A percentile compares a stretch with the other conserved stretches of the same genome.
Conservation (phyloP, 208 protist species). For the Perkinsela sp. region DNA sequence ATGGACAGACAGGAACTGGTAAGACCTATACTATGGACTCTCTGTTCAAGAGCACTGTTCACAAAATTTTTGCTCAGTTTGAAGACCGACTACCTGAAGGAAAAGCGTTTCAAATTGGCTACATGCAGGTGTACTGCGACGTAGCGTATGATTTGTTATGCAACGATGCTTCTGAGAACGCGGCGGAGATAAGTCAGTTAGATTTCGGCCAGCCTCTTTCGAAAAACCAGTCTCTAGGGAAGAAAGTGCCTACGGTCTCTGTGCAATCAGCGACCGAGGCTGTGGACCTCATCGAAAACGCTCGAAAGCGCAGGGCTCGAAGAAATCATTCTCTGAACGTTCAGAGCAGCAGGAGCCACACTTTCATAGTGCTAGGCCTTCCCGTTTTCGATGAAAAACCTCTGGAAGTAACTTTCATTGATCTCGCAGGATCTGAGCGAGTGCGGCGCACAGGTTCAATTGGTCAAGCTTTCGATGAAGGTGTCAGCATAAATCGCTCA, state of each 20-base stretch:
- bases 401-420: slow-evolving; percentile 31
- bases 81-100: too few species aligned
- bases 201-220: background rate
- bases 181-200: too few species aligned
- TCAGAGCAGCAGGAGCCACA: background rate
- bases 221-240: background rate
- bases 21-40: background rate
- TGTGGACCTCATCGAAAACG: background rate
- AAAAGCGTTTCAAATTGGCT: background rate
- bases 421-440: slow-evolving; percentile 70
- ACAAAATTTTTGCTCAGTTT: background rate
- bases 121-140: background rate
- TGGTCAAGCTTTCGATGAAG: slow-evolving; percentile 40
- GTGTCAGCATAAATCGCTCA: slow-evolving; percentile 62
- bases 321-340: background rate
- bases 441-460: slow-evolving; percentile 35
- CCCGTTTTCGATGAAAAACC: background rate
- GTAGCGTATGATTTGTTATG: background rate
- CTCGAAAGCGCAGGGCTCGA: background rate
- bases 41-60: background rate
- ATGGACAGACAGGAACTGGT: background rate
- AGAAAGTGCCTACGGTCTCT: background rate
- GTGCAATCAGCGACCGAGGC: background rate
- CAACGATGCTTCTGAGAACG: background rate
- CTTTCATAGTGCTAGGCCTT: background rate